phyloP scores from a whole-genome alignment of 2,329 filamentous ascomycete species.

The Fusarium penzigii region DNA sequence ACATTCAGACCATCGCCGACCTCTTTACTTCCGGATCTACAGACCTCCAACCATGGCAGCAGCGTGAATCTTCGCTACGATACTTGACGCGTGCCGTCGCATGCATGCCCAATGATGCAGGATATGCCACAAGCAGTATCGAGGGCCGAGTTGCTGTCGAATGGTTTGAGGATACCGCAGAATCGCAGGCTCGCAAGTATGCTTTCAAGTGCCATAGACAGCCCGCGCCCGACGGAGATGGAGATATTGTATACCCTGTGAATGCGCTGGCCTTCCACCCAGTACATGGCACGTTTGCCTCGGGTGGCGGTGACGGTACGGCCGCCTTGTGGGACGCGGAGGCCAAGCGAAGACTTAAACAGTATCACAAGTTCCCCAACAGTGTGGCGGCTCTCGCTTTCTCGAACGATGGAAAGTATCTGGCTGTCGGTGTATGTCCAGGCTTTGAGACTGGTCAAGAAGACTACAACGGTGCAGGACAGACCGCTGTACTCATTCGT shows the following conservation, averaged over 20 bases:
- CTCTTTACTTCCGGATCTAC: conserved; percentile 48
- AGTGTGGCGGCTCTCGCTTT: conserved; percentile 79
- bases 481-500: conserved; percentile 76
- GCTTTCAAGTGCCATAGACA: conserved; percentile 98
- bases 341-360: conserved; percentile 84
- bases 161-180: conserved; percentile 89
- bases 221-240: conserved; percentile 60
- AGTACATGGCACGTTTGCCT: conserved; percentile 79
- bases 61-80: conserved; percentile 89
- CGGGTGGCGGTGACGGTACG: conserved; percentile 84
- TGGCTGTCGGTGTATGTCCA: conserved; percentile 80
- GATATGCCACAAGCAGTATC: conserved; percentile 89
- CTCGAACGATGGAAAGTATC: conserved; percentile 71
- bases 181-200: conserved; percentile 91
- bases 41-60: conserved; percentile 80
- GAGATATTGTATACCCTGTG: conserved; percentile 86
- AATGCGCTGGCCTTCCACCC: conserved; percentile 90
- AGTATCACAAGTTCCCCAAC: conserved; percentile 82
- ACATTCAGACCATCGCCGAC: conserved; percentile 67
- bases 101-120: conserved; percentile 95
- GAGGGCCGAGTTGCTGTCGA: conserved; percentile 96
- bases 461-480: conserved; percentile 70
- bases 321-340: conserved; percentile 94
- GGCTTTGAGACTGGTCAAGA: conserved; percentile 88
- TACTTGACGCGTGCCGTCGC: conserved; percentile 93